These are phyloP conservation scores for Thalassia testudinum DNA, from an alignment of 116 monocot species.

Conservation along the genomic window DNA sequence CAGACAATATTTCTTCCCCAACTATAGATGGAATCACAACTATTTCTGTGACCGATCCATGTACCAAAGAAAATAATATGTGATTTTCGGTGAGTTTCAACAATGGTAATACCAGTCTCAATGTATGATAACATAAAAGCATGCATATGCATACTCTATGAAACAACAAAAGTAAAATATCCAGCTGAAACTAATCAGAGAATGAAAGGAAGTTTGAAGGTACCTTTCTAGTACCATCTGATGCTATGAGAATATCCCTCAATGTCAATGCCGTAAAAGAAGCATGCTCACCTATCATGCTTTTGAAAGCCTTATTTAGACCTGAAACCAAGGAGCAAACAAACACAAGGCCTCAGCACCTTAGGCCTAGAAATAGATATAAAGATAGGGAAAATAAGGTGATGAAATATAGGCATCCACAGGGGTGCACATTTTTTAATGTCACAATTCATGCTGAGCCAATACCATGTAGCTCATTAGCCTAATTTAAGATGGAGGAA, in stretches of 20 bases:
- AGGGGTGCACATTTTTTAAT: no score
- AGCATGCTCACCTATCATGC: slow-evolving; percentile 60
- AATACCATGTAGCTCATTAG: no score
- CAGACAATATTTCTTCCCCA: slow-evolving; percentile 85
- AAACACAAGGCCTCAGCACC: no score
- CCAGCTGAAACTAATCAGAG: neutral
- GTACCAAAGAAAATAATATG: slow-evolving; percentile 85
- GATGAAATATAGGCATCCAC: no score
- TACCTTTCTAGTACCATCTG: slow-evolving; percentile 93
- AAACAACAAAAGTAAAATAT: neutral
- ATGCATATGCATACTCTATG: neutral
- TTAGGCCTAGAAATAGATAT: no score
- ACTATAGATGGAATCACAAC: slow-evolving; percentile 76
- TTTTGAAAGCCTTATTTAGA: slow-evolving; percentile 74
- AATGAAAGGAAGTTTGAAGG: slow-evolving; percentile 1
- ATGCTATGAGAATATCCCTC: slow-evolving; percentile 58
- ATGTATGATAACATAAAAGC: neutral
- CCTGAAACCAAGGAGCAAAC: slow-evolving; percentile 20
- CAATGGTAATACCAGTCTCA: slow-evolving; percentile 5
- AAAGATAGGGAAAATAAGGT: no score
- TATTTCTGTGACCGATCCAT: slow-evolving; percentile 77
- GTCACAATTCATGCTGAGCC: no score
- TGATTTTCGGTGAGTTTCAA: slow-evolving; percentile 32
- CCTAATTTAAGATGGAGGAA: no score
- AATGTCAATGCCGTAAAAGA: slow-evolving; percentile 46